Evolutionary conservation across 306 rosid species (phyloP).

Genomic region (Myrica gale): DNA sequence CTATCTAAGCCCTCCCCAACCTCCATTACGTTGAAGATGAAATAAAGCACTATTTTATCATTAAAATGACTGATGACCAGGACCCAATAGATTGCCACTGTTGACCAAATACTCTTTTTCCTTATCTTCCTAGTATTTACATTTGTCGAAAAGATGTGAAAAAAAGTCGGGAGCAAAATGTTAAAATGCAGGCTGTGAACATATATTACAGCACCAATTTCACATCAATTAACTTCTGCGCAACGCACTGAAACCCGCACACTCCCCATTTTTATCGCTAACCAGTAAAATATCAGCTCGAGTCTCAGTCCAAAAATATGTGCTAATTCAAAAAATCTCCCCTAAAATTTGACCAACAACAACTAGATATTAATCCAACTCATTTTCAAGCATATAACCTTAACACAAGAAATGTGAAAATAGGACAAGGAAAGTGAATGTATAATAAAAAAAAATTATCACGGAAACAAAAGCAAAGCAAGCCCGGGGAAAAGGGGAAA

Average conservation of each 20-base stretch:
- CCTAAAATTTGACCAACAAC: not conserved
- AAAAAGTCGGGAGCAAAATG: not conserved
- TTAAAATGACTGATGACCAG: not conserved
- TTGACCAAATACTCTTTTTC: not conserved
- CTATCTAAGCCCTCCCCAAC: too few relatives aligned
- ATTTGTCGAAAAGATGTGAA: not conserved
- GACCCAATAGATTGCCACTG: not conserved
- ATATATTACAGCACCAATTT: not conserved
- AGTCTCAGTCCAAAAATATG: not conserved
- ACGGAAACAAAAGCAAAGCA: too few relatives aligned
- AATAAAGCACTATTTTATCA: not conserved
- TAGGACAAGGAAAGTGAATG: too few relatives aligned
- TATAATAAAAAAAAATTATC: too few relatives aligned
- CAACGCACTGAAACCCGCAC: not conserved
- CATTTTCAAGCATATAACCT: not conserved
- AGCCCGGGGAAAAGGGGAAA: not conserved
- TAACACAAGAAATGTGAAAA: not conserved
- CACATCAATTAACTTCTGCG: not conserved
- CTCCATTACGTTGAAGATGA: too few relatives aligned
- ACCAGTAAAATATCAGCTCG: not conserved
- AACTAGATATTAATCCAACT: not conserved
- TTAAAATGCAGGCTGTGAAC: not conserved
- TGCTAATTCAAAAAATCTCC: not conserved
- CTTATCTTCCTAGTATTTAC: not conserved
- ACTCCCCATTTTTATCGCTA: not conserved